Conservation (phyloP, 1,139 yeast genomes). For the Magnusiomyces paraingens region DNA sequence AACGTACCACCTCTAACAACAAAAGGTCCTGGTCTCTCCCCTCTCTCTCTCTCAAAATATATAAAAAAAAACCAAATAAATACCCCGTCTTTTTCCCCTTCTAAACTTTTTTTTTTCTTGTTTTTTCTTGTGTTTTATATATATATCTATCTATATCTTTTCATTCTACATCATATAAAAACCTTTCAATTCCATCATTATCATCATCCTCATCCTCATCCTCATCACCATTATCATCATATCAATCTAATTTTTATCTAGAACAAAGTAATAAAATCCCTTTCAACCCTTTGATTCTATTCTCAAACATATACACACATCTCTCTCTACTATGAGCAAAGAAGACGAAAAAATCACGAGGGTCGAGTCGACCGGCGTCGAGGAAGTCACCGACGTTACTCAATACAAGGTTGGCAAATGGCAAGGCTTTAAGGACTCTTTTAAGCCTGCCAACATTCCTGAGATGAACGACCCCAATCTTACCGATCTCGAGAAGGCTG, state of each 20-base stretch:
- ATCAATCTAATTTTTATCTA: background rate
- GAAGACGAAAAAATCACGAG: background rate
- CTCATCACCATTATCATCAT: background rate
- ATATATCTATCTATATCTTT: background rate
- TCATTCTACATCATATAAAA: background rate
- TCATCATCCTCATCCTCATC: background rate
- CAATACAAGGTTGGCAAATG: conserved; percentile 25
- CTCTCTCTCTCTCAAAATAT: no score
- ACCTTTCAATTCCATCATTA: background rate
- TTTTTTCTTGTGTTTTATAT: background rate
- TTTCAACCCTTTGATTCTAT: background rate
- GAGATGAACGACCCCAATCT: conserved; percentile 60
- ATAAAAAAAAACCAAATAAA: no score
- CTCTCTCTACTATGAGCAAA: background rate
- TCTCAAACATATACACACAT: background rate
- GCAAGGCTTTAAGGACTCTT: conserved; percentile 47
- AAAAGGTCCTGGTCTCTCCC: no score
- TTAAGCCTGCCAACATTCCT: conserved; percentile 47
- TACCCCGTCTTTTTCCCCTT: no score
- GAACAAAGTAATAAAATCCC: background rate
- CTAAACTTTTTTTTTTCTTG: background rate
- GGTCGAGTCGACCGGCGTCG: background rate
- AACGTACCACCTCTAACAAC: no score
- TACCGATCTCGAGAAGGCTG: conserved; percentile 62
- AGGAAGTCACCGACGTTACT: conserved; percentile 2